Evolutionary conservation across 805 yeast species (phyloP), one percentile per base, ranked within the genome.

Genomic region (Barnettozyma pratensis): DNA sequence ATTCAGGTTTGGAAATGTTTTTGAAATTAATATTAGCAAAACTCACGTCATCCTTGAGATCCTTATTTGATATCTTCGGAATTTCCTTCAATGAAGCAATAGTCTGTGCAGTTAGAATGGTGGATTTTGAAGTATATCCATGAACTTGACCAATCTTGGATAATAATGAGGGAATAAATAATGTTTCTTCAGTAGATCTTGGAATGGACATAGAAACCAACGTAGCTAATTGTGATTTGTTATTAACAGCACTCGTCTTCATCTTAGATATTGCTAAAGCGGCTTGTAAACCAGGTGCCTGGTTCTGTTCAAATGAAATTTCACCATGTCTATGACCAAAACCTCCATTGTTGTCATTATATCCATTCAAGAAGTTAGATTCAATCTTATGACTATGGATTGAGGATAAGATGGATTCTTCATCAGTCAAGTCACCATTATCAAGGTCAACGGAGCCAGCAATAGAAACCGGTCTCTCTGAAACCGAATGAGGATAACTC

Each of bases 221-320:
- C 26, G 75, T 74, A 1, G 83, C 79, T 44, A 79, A 61, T 56
- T 75, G 76, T 41, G 74, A 58, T 41, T 74, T 70, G 52, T 73
- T 67, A 30, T 43, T 44, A 1, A 28, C 26, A 4, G 45, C 41
- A 10, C 47, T 50, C 14, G 67, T 69, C 51, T 75, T 73, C 71
- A 84, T 79, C 32, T 83, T 80, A 19, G 80, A 79, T 44, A 80
- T 65, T 1, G 84, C 81, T 39, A 79, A 72, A 3, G 80, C 80
- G 4, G 90, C 89, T 2, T 83, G 82, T 3, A 87, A 79, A 6
- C 89, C 90, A 0, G 90, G 89, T 1, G 92, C 91, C 50, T 86
- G 87, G 37, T 72, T 71, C 48, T 77, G 82, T 58, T 83, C 87
- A 54, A 79, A 79, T 3, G 81, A 74, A 5, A 73, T 63, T n/a